These are phyloP conservation scores for Bipolaris oryzae DNA, from an alignment of 2,329 filamentous ascomycete species.

Conservation along the genomic window DNA sequence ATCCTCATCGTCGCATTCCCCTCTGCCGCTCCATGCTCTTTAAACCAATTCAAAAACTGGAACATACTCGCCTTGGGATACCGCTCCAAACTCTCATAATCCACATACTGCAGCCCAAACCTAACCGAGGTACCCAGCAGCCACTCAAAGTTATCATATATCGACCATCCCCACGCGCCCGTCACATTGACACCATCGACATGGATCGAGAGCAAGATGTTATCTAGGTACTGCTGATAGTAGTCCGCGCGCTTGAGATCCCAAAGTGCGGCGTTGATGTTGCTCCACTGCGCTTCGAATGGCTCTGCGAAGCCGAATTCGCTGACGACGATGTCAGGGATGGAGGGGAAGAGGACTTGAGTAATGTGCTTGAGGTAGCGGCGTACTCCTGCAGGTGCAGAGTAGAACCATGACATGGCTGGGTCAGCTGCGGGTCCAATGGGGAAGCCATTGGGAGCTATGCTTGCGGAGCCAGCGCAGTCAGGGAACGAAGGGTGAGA, in stretches of 20 bases:
- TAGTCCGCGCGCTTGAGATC: slow-evolving; percentile 52
- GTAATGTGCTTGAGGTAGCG: slow-evolving; percentile 53
- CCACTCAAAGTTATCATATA: slow-evolving; percentile 54
- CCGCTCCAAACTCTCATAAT: slow-evolving; percentile 50
- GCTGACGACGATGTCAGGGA: slow-evolving; percentile 50
- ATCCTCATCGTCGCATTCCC: slow-evolving; percentile 38
- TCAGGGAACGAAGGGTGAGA: slow-evolving; percentile 50
- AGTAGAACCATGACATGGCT: slow-evolving; percentile 51
- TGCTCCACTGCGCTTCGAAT: slow-evolving; percentile 45
- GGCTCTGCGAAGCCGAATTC: slow-evolving; percentile 54
- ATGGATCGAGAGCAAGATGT: slow-evolving; percentile 47
- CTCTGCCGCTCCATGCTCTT: slow-evolving; percentile 36
- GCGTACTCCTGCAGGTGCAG: slow-evolving; percentile 49
- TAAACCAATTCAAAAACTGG: slow-evolving; percentile 53
- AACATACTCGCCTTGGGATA: slow-evolving; percentile 53
- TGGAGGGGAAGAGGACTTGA: slow-evolving; percentile 50
- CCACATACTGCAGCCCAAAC: slow-evolving; percentile 54
- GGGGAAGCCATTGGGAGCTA: slow-evolving; percentile 52
- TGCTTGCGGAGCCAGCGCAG: slow-evolving; percentile 46
- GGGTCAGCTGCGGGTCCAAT: slow-evolving; percentile 53
- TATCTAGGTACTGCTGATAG: slow-evolving; percentile 51
- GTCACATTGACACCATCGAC: slow-evolving; percentile 52
- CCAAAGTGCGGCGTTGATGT: slow-evolving; percentile 46
- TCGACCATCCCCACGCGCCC: slow-evolving; percentile 51
- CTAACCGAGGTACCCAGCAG: slow-evolving; percentile 42